Evolutionary conservation across 2,329 filamentous ascomycete genomes (phyloP), one percentile per base, ranked within the genome.

Genomic region (Diaporthe vaccinii): DNA sequence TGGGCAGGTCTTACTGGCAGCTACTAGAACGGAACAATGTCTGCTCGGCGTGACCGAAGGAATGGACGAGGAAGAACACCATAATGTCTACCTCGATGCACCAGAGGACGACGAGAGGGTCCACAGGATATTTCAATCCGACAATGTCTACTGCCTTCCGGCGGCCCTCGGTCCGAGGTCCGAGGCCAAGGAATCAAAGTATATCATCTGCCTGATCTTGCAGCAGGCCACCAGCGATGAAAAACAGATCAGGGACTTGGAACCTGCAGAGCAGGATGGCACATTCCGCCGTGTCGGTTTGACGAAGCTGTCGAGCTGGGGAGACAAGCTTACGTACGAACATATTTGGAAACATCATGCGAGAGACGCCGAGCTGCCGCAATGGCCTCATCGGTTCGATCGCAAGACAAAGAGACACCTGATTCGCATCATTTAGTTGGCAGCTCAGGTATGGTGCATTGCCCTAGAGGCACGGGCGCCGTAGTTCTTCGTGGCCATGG

Each of bases 171-270:
- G 74, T 4, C 41, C 28, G 1, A 44, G 59, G 9, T 34, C 51
- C 5, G 67, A 49, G 15, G 44, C 15, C 2, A 7, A 73, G 12
- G 53, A 25, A 4, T 73, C 74, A 1, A 75, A 69, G 31, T 59
- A 73, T 14, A 73, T 73, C 2, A 31, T 73, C n/a, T 75, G 61
- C 10, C 17, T 75, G 6, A 41, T 69, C 20, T 12, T 75, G 20
- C 51, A 75, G n/a, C 49, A 51, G 10, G 68, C 39, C 10, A 41
- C 14, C 4, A 7, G n/a, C n/a, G 51, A 59, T 15, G 31, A 51
- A 0, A 22, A 51, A 0, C 51, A 51, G 28, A 20, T 41, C 10
- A 25, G 36, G 12, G 20, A 39, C 28, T 9, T 68, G 12, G 4
- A 14, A 1, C 0, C 9, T 17, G 4, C 2, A 3, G 15, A 70